Evolutionary conservation across 208 protist genomes (phyloP), one percentile per base, ranked within the genome.

Genomic region (Tritrichomonas foetus): DNA sequence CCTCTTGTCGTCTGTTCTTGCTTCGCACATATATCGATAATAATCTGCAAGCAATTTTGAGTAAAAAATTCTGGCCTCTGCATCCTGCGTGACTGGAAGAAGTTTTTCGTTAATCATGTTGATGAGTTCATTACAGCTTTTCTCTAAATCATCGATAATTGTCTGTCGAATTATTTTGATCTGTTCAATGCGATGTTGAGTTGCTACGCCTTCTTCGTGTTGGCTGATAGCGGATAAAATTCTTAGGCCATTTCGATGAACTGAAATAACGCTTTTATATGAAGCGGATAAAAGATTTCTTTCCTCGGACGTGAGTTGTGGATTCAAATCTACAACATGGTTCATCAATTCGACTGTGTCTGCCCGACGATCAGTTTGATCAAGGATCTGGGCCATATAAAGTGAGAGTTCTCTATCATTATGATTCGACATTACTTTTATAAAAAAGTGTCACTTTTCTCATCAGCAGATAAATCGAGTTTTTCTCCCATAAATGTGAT

Each of bases 201-300:
- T 97, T 82, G 97, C 97, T 94, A 97, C 97, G 80, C 94, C 95
- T 95, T 97, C 97, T 95, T 99, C 33, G 25, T 49, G 3, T 22
- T 93, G 41, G 39, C 82, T 36, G 22, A 89, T 94, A 30, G 16
- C 94, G 61, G 98, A 95, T 36, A 95, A 50, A 33, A 36, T 99
- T 95, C 99, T 96, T 98, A 98, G 99, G 92, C 98, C 98, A 27
- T 99, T 97, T 95, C 99, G 98, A 93, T 98, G 97, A 36, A 98
- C 96, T 93, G 98, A 98, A 96, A 99, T 99, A 89, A 99, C 98
- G 95, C 99, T 99, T 97, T 99, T 99, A 97, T 99, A 99, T 41
- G 99, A 99, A 47, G 99, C 98, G 25, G 99, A 99, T 57, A 99
- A 97, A 3, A 99, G 96, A 95, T 99, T 99, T 95, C 99, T 97